Evolutionary conservation across 2,329 filamentous ascomycete species (phyloP), one percentile per base, ranked within the genome.

Genomic region (Fusarium heterosporum): DNA sequence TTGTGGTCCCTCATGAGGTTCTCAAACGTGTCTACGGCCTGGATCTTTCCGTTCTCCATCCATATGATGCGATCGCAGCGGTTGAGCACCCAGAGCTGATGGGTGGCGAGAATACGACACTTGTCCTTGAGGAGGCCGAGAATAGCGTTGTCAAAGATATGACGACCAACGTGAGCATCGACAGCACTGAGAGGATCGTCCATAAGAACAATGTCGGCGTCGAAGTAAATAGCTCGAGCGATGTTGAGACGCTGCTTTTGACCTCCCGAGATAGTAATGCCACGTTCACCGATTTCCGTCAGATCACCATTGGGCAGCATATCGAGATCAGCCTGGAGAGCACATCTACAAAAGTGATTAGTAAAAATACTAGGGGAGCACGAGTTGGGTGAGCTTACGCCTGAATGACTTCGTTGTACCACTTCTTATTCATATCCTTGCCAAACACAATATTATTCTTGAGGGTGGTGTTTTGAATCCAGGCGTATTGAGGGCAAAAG

Each of bases 161-260:
- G 89, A 2, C 87, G 84, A 13, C 89, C 89, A 38, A 91, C 89
- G 64, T 91, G 89, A 19, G 89, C 88, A 71, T 91, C 89, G 4
- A 91, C 89, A 3, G 89, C 89, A 45, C 87, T 89, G 2, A 91
- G 79, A 2, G 89, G 88, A 64, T 91, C 89, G 68, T 91, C 89
- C 85, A 91, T 88, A 28, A 91, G 81, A 19, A 91, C 84, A 49
- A 91, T 85, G 57, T 90, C 87, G 12, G 89, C 84, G 63, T 90
- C 83, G 61, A 90, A 91, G 80, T 94, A 85, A 67, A 91, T 90
- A 61, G 89, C 88, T 47, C 96, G 87, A 17, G 96, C 96, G 73
- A 98, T 97, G 75, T 97, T 98, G 69, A 97, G 83, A 12, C 96
- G 89, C 77, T 97, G 95, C 78, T 97, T 97, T 78, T 98, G 95